phyloP scores from a whole-genome alignment of 2,329 filamentous ascomycete genomes.

The Lecanicillium sp. region DNA sequence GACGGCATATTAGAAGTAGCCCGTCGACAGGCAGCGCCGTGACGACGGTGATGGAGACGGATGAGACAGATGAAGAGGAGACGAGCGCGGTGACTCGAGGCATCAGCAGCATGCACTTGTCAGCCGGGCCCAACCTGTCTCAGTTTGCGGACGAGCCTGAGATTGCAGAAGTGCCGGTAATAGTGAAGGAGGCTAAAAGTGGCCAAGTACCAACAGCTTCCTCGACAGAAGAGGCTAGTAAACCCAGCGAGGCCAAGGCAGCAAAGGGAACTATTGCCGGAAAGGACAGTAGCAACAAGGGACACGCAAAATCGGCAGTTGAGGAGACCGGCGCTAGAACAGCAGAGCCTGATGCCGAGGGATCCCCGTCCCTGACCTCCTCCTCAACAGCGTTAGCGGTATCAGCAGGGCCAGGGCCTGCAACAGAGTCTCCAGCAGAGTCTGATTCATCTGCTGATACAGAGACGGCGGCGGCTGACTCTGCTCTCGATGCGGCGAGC shows the following conservation, averaged over 20 bases:
- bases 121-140: conserved; percentile 16
- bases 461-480: neutral
- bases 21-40: conserved; percentile 74
- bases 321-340: conserved; percentile 5
- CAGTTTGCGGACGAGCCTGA: conserved; percentile 33
- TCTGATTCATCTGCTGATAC: neutral
- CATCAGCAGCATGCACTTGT: conserved; percentile 41
- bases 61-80: conserved; percentile 77
- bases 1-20: conserved; percentile 73
- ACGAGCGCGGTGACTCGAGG: conserved; percentile 39
- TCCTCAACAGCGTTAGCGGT: neutral
- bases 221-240: neutral
- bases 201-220: neutral
- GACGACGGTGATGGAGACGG: conserved; percentile 74
- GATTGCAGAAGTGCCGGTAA: conserved; percentile 34
- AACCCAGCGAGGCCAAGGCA: neutral
- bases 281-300: conserved; percentile 21
- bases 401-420: conserved; percentile 4
- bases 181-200: conserved; percentile 25
- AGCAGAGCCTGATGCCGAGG: neutral
- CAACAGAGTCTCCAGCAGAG: neutral
- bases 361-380: no score
- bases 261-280: neutral
- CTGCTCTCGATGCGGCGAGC: no score
- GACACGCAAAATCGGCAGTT: conserved; percentile 17